Evolutionary conservation across 352 stramenopile species (phyloP), one percentile per base, ranked within the genome.

Genomic region (Blastocystis sp.): DNA sequence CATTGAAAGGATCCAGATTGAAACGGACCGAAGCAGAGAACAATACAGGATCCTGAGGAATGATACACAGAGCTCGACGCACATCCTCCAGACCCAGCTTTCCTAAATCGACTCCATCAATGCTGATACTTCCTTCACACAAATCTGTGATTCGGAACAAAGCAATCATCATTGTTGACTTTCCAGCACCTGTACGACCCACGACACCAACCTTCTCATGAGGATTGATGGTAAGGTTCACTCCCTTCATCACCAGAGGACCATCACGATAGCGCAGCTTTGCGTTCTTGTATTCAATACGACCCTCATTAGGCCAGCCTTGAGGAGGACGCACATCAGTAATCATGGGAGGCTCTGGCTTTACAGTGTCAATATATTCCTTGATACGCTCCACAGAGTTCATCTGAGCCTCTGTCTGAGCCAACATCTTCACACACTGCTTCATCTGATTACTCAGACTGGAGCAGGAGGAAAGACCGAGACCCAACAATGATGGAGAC

Each of bases 141-240:
- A 97, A 88, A 85, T 97, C 93, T 42, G 95, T 92, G 46, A 97
- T 89, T 27, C 95, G 93, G 89, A 98, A 96, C 19, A 98, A 89
- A 37, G 94, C 93, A 71, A 94, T 91, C 7, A 93, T 93, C 14
- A 98, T 89, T 66, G 91, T 92, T 66, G 90, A 93, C 89, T 97
- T 95, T 80, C 93, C 93, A 4, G 90, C 91, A 39, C 93, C 93
- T 0, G 94, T 95, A 81, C 93, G 89, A 24, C 94, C 94, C 0
- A 97, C 93, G 21, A 98, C 92, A 37, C 94, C 95, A 71, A 95
- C 90, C 78, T 95, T 94, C 75, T 93, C 91, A 12, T 92, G 91
- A 0, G 90, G 89, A 1, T 89, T 61, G 6, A 95, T 90, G n/a
- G 88, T 90, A 58, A 95, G 92, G 0, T 90, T 91, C 1, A 94